Conservation (phyloP, 345 rosid species). For the Linum trigynum region DNA sequence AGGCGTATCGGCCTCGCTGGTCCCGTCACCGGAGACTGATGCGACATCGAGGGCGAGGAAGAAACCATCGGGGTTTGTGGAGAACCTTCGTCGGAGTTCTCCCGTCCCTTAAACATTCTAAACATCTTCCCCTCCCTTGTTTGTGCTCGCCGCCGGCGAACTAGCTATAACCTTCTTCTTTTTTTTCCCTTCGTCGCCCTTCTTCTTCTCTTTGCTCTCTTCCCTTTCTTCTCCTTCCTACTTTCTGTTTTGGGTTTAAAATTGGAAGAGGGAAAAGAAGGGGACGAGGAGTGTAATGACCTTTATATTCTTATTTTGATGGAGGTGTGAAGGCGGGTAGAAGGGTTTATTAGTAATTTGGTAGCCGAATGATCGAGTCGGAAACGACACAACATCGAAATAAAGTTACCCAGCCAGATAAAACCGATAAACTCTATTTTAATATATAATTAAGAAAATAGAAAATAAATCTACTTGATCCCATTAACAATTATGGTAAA, state of each 20-base stretch:
- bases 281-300: neutral
- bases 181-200: neutral
- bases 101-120: neutral
- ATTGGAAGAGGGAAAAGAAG: neutral
- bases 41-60: neutral
- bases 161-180: neutral
- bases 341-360: too few species aligned
- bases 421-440: too few species aligned
- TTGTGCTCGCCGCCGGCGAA: neutral
- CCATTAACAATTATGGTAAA: too few species aligned
- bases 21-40: conserved; percentile 1
- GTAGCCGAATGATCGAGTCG: too few species aligned
- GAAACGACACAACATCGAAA: too few species aligned
- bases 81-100: neutral
- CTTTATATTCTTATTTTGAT: too few species aligned
- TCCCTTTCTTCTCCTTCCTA: neutral
- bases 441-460: too few species aligned
- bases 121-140: neutral
- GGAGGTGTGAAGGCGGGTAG: too few species aligned
- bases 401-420: too few species aligned
- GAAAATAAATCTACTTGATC: too few species aligned
- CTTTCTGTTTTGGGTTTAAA: neutral
- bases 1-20: conserved; percentile 21
- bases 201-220: neutral
- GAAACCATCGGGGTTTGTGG: neutral